A percentile compares a stretch with the other conserved stretches of the same genome.
Conservation (phyloP, 2,329 filamentous ascomycete species). For the Macrophomina pseudophaseolina region DNA sequence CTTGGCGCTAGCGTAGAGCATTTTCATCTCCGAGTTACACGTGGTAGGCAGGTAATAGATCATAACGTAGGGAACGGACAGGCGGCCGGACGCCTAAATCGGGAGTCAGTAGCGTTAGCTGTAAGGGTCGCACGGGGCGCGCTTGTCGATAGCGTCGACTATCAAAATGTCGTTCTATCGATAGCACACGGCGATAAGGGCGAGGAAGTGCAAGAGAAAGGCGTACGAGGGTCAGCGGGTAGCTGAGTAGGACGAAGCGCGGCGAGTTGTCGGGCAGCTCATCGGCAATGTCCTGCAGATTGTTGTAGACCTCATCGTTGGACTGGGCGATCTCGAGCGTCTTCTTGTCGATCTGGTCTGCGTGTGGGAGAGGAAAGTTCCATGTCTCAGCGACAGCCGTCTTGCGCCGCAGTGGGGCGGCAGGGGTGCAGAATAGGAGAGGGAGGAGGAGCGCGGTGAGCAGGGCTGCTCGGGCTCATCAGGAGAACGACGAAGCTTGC, state of each 20-base stretch:
- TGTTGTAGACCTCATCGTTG: constrained; percentile 79
- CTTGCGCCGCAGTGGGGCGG: constrained; percentile 19
- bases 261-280: constrained; percentile 93
- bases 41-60: constrained; percentile 94
- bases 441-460: constrained; percentile 19
- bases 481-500: constrained; percentile 37
- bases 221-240: constrained; percentile 82
- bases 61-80: constrained; percentile 91
- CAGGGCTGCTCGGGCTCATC: constrained; percentile 17
- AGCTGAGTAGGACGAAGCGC: constrained; percentile 86
- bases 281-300: constrained; percentile 79
- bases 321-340: constrained; percentile 88
- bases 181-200: constrained; percentile 6
- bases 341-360: constrained; percentile 88
- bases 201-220: constrained; percentile 21
- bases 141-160: background rate
- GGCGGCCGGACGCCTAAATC: constrained; percentile 74
- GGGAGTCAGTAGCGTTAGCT: constrained; percentile 1
- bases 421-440: constrained; percentile 26
- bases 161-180: background rate
- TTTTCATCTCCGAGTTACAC: constrained; percentile 83
- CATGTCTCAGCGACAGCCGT: constrained; percentile 36
- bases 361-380: constrained; percentile 27
- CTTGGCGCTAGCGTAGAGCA: constrained; percentile 95
- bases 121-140: background rate